These are phyloP conservation scores for Marasmius tenuissimus DNA, from an alignment of 1,284 basidiomycete species.

Conservation along the genomic window DNA sequence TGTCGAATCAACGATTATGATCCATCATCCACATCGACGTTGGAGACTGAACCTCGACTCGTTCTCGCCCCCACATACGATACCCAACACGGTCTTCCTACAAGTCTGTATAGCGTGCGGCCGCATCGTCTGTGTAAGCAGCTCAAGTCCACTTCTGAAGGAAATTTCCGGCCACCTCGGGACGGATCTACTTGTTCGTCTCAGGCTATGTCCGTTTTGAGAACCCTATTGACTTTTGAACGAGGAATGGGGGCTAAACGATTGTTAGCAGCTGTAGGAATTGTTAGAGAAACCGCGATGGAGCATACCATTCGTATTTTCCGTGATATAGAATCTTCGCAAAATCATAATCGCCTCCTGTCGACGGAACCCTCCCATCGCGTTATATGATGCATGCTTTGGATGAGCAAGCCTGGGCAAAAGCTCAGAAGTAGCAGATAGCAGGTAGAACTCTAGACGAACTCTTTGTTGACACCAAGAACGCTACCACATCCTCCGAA, in stretches of 20 bases:
- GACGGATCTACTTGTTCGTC: too few species aligned
- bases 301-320: conserved; percentile 89
- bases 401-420: conserved; percentile 59
- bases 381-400: conserved; percentile 73
- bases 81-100: too few species aligned
- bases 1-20: background rate
- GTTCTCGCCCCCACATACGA: too few species aligned
- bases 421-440: conserved; percentile 3
- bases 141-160: too few species aligned
- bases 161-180: too few species aligned
- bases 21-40: background rate
- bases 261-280: conserved; percentile 10
- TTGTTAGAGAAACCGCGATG: background rate
- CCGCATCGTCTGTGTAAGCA: too few species aligned
- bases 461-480: conserved; percentile 82
- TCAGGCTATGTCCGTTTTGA: conserved; percentile 67
- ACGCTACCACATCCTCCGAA: conserved; percentile 99
- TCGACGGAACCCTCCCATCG: conserved; percentile 81
- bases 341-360: conserved; percentile 96
- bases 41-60: too few species aligned
- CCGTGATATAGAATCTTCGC: conserved; percentile 93
- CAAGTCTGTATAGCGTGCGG: too few species aligned
- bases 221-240: conserved; percentile 68
- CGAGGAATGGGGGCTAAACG: conserved; percentile 71
- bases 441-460: conserved; percentile 19